Conservation (phyloP, 805 yeast genomes). For the Huiozyma sinensis region DNA sequence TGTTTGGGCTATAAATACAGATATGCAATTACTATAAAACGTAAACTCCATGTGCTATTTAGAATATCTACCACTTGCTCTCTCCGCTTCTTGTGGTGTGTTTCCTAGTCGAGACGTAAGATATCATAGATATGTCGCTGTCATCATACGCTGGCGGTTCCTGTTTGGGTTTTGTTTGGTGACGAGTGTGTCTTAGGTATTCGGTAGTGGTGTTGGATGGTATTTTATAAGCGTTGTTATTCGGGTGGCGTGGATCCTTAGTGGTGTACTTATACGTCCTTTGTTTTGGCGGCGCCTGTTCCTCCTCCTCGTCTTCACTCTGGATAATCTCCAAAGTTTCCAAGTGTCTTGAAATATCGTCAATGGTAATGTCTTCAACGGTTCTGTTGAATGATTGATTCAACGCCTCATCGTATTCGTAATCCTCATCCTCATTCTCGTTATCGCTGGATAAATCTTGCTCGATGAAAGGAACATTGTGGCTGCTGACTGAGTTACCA, state of each 20-base stretch:
- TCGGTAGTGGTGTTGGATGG: slow-evolving; percentile 22
- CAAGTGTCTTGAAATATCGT: slow-evolving; percentile 29
- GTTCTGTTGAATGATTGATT: slow-evolving; percentile 30
- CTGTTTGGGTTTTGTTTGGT: slow-evolving; percentile 7
- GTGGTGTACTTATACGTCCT: background rate
- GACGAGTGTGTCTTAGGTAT: slow-evolving; percentile 17
- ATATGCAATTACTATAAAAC: too few species aligned
- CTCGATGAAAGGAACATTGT: slow-evolving; percentile 20
- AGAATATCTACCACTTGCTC: slow-evolving; percentile 12
- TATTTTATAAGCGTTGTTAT: slow-evolving; percentile 12
- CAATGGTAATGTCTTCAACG: slow-evolving; percentile 30
- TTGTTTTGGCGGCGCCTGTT: background rate
- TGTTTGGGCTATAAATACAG: too few species aligned
- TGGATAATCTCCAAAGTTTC: slow-evolving; percentile 25
- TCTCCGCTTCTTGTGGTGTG: slow-evolving; percentile 28
- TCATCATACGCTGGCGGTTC: slow-evolving; percentile 18
- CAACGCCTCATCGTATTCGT: slow-evolving; percentile 27
- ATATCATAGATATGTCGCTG: slow-evolving; percentile 29
- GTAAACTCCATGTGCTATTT: too few species aligned
- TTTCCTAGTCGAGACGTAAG: slow-evolving; percentile 21
- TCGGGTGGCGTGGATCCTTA: background rate
- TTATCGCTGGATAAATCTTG: slow-evolving; percentile 25
- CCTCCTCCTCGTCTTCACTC: slow-evolving; percentile 1
- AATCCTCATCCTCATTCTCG: slow-evolving; percentile 28
- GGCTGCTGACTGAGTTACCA: background rate